A percentile compares a stretch with the other conserved stretches of the same genome.
Evolutionary conservation across 441 rosid species (phyloP).

Genomic region (Geranium incanum): DNA sequence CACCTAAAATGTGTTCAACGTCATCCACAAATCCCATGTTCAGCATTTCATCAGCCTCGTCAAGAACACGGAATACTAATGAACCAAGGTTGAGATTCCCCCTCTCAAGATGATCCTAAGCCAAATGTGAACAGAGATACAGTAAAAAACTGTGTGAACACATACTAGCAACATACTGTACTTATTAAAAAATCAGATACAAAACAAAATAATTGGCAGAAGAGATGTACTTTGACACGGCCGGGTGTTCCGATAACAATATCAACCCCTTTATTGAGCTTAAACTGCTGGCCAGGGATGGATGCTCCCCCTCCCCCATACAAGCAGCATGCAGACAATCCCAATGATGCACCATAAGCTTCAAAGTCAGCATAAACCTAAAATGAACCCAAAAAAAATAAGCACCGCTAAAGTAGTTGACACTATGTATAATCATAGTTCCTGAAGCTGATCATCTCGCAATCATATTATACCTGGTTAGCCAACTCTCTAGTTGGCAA

Average conservation of each 20-base stretch:
- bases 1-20: conserved; percentile 86
- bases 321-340: conserved; percentile 72
- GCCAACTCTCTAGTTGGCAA: conserved; percentile 93
- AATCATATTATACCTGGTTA: conserved; percentile 45
- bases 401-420: background rate
- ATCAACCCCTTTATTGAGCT: conserved; percentile 76
- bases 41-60: conserved; percentile 97
- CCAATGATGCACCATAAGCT: conserved; percentile 62
- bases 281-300: conserved; percentile 47
- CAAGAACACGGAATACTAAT: conserved; percentile 82
- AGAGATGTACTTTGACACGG: conserved; percentile 58
- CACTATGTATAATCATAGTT: background rate
- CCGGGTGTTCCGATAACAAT: conserved; percentile 91
- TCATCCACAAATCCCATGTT: conserved; percentile 96
- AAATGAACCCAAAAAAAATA: background rate
- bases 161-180: background rate
- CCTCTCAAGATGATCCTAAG: conserved; percentile 81
- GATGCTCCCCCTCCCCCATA: conserved; percentile 69
- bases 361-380: conserved; percentile 79
- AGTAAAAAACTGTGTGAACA: background rate
- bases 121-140: background rate
- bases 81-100: conserved; percentile 52
- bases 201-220: conserved; percentile 7
- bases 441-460: background rate
- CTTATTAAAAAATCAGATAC: background rate